phyloP scores from a whole-genome alignment of 1,139 yeast genomes.

The Debaryomyces nepalensis region DNA sequence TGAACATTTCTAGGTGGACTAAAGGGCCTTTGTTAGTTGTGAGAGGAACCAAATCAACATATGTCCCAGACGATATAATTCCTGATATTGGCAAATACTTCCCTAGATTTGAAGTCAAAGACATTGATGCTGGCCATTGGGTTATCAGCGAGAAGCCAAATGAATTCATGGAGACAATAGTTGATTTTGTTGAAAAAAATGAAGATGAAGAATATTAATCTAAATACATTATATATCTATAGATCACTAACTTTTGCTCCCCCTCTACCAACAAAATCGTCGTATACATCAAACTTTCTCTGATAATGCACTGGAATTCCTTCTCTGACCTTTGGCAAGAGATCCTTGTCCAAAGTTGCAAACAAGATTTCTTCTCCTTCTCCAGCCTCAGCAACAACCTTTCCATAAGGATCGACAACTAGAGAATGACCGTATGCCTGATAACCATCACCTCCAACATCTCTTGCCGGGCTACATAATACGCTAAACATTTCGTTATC shows the following conservation, averaged over 20 bases:
- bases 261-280: slow-evolving; percentile 35
- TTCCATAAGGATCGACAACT: slow-evolving; percentile 86
- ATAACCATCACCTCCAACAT: slow-evolving; percentile 81
- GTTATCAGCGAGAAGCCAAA: slow-evolving; percentile 77
- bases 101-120: slow-evolving; percentile 76
- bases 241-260: slow-evolving; percentile 45
- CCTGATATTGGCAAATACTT: slow-evolving; percentile 77
- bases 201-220: slow-evolving; percentile 42
- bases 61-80: slow-evolving; percentile 84
- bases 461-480: slow-evolving; percentile 49
- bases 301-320: slow-evolving; percentile 32
- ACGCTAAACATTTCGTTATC: slow-evolving; percentile 82
- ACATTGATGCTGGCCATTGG: slow-evolving; percentile 92
- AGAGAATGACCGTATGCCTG: slow-evolving; percentile 73
- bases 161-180: slow-evolving; percentile 63
- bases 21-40: slow-evolving; percentile 75
- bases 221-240: slow-evolving; percentile 18
- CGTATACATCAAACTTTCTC: slow-evolving; percentile 31
- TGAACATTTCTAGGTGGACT: slow-evolving; percentile 57
- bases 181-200: slow-evolving; percentile 60
- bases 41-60: slow-evolving; percentile 76
- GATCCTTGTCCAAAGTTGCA: slow-evolving; percentile 29
- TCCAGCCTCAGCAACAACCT: slow-evolving; percentile 59
- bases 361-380: slow-evolving; percentile 32
- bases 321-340: slow-evolving; percentile 25